Evolutionary conservation across 2,329 filamentous ascomycete species (phyloP).

Genomic region (Alternaria hordeiaustralica): DNA sequence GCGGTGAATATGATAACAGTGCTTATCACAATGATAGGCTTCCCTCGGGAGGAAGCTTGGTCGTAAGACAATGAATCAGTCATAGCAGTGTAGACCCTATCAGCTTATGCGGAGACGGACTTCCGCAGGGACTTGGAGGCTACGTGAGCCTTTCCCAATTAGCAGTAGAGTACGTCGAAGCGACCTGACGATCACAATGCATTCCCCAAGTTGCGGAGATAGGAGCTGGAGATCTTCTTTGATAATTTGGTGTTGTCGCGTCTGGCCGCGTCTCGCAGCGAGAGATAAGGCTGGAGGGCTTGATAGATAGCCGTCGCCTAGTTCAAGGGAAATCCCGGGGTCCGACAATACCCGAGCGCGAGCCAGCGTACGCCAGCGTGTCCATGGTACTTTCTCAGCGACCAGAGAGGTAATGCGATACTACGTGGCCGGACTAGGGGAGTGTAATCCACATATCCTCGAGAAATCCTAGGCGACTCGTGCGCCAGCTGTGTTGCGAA

Average conservation of each 20-base stretch:
- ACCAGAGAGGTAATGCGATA: not conserved
- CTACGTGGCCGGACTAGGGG: not conserved
- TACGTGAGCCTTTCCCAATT: slow-evolving; percentile 7
- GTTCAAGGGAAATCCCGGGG: not conserved
- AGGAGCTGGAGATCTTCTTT: slow-evolving; percentile 11
- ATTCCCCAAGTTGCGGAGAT: slow-evolving; percentile 16
- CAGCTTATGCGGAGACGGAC: slow-evolving; percentile 2
- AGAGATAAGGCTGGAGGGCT: slow-evolving; percentile 20
- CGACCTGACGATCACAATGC: slow-evolving; percentile 10
- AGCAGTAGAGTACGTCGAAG: not conserved
- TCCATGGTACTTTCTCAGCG: slow-evolving; percentile 1
- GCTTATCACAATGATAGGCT: slow-evolving; percentile 40
- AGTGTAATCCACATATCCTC: not conserved
- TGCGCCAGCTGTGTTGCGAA: not conserved
- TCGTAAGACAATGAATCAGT: slow-evolving; percentile 7
- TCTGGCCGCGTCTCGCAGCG: slow-evolving; percentile 12
- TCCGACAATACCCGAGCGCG: slow-evolving; percentile 22
- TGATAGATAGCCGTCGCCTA: slow-evolving; percentile 20
- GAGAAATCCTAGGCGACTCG: not conserved
- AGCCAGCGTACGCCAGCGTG: slow-evolving; percentile 4
- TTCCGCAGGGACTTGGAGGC: slow-evolving; percentile 4
- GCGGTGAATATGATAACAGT: slow-evolving; percentile 29
- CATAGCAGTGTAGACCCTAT: slow-evolving; percentile 12
- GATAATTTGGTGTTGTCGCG: slow-evolving; percentile 26
- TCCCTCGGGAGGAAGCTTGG: slow-evolving; percentile 25